phyloP scores from a whole-genome alignment of 345 rosid species.

The Camelina laxa region DNA sequence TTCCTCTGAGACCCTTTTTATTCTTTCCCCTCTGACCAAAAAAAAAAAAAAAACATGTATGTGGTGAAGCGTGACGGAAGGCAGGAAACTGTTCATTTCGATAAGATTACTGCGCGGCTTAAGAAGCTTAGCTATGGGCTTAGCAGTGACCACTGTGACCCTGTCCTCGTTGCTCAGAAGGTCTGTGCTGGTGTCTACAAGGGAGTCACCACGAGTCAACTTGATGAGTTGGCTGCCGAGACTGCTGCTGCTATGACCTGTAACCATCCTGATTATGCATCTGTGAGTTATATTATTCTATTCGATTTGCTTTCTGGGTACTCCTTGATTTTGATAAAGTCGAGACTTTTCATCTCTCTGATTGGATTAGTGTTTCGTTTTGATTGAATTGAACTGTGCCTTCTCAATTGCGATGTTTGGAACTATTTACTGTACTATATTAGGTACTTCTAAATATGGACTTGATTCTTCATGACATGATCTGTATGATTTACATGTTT shows the following conservation, averaged over 20 bases:
- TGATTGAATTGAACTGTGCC: neutral
- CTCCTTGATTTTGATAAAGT: neutral
- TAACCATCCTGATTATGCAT: slow-evolving; percentile 96
- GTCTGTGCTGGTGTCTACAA: slow-evolving; percentile 98
- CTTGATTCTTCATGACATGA: neutral
- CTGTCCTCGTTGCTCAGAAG: slow-evolving; percentile 95
- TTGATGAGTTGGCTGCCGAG: slow-evolving; percentile 97
- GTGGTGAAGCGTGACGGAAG: slow-evolving; percentile 94
- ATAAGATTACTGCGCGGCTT: slow-evolving; percentile 92
- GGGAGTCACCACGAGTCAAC: slow-evolving; percentile 96
- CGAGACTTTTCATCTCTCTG: neutral
- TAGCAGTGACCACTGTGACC: slow-evolving; percentile 92
- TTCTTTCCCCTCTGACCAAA: neutral
- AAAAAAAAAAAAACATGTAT: slow-evolving; percentile 54
- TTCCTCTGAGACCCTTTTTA: neutral
- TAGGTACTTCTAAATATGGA: neutral
- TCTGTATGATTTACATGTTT: neutral
- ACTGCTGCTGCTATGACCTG: slow-evolving; percentile 97
- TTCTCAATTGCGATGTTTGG: neutral
- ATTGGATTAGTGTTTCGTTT: neutral
- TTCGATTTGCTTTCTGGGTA: neutral
- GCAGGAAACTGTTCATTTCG: slow-evolving; percentile 92
- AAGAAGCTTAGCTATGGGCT: slow-evolving; percentile 96
- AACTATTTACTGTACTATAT: neutral
- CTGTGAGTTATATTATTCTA: slow-evolving; percentile 51